Percentiles rank a stretch among this genome's conserved stretches.
phyloP scores from a whole-genome alignment of 2,329 filamentous ascomycete genomes.

The Chaetomium strumarium region DNA sequence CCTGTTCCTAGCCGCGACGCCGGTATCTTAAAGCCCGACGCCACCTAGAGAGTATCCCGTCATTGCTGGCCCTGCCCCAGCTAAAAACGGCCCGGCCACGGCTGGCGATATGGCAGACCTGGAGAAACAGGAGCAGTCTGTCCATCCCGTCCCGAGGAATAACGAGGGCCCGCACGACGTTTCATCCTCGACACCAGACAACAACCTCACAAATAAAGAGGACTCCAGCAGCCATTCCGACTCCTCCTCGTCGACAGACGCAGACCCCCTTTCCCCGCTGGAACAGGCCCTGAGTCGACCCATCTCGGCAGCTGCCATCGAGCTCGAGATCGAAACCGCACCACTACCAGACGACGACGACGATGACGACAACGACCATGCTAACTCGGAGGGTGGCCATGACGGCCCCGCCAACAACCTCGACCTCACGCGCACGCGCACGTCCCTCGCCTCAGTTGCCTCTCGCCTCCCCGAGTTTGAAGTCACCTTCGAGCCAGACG shows the following conservation, averaged over 20 bases:
- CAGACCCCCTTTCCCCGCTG: conserved; percentile 13
- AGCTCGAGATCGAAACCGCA: background rate
- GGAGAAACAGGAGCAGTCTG: conserved; percentile 1
- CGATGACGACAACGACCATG: conserved; percentile 2
- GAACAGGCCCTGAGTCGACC: conserved; percentile 7
- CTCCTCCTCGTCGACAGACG: conserved; percentile 9
- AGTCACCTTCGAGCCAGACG: conserved; percentile 58
- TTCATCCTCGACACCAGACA: background rate
- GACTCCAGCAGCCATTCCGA: background rate
- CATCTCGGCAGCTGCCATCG: conserved; percentile 1
- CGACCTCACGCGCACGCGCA: conserved; percentile 33
- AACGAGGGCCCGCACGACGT: background rate
- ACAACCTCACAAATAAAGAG: background rate
- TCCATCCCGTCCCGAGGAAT: background rate
- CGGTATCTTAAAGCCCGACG: too few species aligned
- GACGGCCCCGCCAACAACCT: conserved; percentile 27
- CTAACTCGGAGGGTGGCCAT: background rate
- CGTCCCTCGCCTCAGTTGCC: conserved; percentile 35
- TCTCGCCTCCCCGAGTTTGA: conserved; percentile 54
- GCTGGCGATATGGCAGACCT: background rate
- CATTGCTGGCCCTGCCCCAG: background rate
- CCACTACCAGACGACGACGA: background rate
- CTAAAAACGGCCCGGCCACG: background rate
- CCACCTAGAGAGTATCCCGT: too few species aligned
- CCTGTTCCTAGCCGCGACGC: too few species aligned